phyloP scores from a whole-genome alignment of 1,284 basidiomycete genomes.

The Cryptococcus maquisensis region DNA sequence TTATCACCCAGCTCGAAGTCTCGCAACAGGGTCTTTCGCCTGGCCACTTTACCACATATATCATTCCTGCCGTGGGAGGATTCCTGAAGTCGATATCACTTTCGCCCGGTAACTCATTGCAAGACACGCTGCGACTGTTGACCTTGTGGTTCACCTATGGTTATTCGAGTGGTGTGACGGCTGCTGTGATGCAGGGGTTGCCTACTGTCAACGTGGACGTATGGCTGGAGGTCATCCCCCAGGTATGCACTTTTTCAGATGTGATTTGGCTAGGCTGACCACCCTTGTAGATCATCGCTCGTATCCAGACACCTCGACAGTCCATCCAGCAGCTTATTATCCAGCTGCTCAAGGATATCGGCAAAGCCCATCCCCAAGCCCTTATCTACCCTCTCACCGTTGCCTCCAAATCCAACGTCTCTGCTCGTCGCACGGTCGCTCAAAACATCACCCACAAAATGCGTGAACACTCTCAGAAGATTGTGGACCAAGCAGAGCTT shows the following conservation, averaged over 20 bases:
- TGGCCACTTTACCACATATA: conserved; percentile 72
- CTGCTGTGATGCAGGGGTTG: conserved; percentile 86
- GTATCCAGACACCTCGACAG: conserved; percentile 88
- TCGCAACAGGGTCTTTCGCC: conserved; percentile 68
- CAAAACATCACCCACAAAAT: conserved; percentile 87
- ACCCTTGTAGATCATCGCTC: conserved; percentile 78
- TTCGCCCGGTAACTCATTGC: conserved; percentile 84
- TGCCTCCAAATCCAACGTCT: conserved; percentile 91
- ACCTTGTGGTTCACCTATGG: conserved; percentile 99
- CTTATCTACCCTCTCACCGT: conserved; percentile 98
- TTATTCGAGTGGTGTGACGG: conserved; percentile 81
- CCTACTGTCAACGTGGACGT: conserved; percentile 90
- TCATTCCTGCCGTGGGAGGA: conserved; percentile 93
- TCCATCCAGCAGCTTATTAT: conserved; percentile 89
- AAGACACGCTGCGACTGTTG: conserved; percentile 88
- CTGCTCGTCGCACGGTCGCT: conserved; percentile 76
- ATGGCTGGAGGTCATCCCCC: conserved; percentile 98
- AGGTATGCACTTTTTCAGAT: conserved; percentile 54
- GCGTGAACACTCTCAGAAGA: conserved; percentile 81
- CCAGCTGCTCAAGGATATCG: conserved; percentile 84
- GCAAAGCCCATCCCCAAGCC: conserved; percentile 95
- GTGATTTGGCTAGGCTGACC: neutral
- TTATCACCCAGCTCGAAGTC: conserved; percentile 76
- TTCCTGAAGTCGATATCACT: conserved; percentile 95
- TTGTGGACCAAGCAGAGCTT: conserved; percentile 88